These are phyloP conservation scores for Thelephora terrestris DNA, from an alignment of 1,284 basidiomycete species.

Conservation along the genomic window DNA sequence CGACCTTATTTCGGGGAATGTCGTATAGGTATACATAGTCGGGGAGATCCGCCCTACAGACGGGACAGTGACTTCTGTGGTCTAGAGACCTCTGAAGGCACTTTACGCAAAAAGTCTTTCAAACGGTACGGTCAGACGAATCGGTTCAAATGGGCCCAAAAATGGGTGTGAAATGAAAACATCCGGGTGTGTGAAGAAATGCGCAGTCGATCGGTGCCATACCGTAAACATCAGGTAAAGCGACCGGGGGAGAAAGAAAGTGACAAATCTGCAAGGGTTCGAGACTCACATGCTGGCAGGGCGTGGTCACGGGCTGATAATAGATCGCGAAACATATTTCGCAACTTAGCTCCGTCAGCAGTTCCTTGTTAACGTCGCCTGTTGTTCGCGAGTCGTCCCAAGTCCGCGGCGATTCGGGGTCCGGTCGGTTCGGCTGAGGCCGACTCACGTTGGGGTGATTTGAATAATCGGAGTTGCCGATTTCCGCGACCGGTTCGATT, in stretches of 20 bases:
- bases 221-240: not conserved
- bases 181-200: not conserved
- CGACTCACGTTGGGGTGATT: slow-evolving; percentile 8
- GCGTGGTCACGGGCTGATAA: slow-evolving; percentile 82
- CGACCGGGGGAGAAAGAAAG: slow-evolving; percentile 3
- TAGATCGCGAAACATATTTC: slow-evolving; percentile 85
- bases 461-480: slow-evolving; percentile 9
- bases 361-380: slow-evolving; percentile 53
- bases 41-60: slow-evolving; percentile 76
- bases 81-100: slow-evolving; percentile 88
- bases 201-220: not conserved
- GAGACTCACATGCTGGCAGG: slow-evolving; percentile 79
- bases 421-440: slow-evolving; percentile 14
- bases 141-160: slow-evolving; percentile 7
- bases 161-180: slow-evolving; percentile 2
- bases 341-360: slow-evolving; percentile 71
- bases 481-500: slow-evolving; percentile 16
- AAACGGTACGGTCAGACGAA: not conserved
- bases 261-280: no score
- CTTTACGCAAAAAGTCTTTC: slow-evolving; percentile 80
- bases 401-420: slow-evolving; percentile 14
- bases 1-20: slow-evolving; percentile 57
- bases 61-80: slow-evolving; percentile 73
- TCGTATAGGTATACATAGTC: slow-evolving; percentile 75
- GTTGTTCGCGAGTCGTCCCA: slow-evolving; percentile 20